phyloP scores from a whole-genome alignment of 1,139 yeast species.

The Yamadazyma pseudoaaseri region DNA sequence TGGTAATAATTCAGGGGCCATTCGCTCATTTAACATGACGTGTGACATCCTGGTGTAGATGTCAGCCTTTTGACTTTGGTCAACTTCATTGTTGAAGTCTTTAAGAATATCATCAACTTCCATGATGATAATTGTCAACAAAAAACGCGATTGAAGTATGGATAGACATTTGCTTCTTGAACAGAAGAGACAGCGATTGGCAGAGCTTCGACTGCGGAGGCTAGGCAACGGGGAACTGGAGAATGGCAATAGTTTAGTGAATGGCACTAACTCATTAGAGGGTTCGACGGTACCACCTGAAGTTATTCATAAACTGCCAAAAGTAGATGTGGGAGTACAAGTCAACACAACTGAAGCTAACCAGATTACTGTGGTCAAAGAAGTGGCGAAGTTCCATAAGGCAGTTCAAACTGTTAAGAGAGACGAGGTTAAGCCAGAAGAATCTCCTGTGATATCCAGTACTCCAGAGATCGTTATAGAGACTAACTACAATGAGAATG shows the following conservation, averaged over 20 bases:
- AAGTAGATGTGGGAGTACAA: constrained; percentile 22
- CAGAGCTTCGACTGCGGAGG: constrained; percentile 38
- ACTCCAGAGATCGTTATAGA: not conserved
- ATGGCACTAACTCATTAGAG: too few relatives aligned
- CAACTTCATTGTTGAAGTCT: constrained; percentile 47
- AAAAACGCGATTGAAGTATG: constrained; percentile 14
- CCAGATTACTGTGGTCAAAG: constrained; percentile 9
- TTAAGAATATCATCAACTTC: constrained; percentile 68
- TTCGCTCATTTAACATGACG: constrained; percentile 81
- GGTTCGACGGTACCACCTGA: too few relatives aligned
- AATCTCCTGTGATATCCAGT: constrained; percentile 4
- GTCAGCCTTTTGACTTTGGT: constrained; percentile 10
- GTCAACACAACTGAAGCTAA: too few relatives aligned
- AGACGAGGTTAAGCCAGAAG: constrained; percentile 7
- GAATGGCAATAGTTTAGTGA: too few relatives aligned
- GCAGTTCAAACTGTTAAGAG: constrained; percentile 25
- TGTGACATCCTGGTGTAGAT: constrained; percentile 20
- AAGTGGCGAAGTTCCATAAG: constrained; percentile 27
- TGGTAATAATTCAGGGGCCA: constrained; percentile 79
- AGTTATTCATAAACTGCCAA: not conserved
- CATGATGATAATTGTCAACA: too few relatives aligned
- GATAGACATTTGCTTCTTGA: constrained; percentile 41
- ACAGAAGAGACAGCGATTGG: constrained; percentile 42
- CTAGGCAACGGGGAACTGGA: too few relatives aligned
- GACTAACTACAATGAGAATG: constrained; percentile 6